phyloP scores from a whole-genome alignment of 1,284 basidiomycete species.

The Naganishia sp. region DNA sequence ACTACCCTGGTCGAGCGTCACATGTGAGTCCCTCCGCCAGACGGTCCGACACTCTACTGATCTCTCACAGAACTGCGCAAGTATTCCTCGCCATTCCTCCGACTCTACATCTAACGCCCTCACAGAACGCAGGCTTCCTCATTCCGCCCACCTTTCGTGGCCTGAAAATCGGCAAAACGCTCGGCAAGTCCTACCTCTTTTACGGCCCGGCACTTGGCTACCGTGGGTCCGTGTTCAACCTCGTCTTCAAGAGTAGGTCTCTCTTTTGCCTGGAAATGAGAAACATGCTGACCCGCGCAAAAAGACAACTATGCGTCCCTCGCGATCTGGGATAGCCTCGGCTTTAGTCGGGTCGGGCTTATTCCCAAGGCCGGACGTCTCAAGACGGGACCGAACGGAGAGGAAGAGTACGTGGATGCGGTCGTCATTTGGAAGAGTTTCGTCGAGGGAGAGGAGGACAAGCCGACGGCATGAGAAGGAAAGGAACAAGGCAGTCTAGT shows the following conservation, averaged over 20 bases:
- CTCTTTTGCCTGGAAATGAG: conserved; percentile 39
- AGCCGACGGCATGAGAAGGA: no score
- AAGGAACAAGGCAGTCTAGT: neutral
- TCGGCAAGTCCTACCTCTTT: conserved; percentile 77
- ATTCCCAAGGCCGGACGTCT: conserved; percentile 84
- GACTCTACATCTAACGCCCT: neutral
- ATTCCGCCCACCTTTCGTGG: conserved; percentile 70
- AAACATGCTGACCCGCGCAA: conserved; percentile 34
- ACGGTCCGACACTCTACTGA: neutral
- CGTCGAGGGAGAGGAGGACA: conserved; percentile 37
- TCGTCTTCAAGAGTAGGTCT: conserved; percentile 83
- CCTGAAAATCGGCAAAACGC: conserved; percentile 67
- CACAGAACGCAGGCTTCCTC: conserved; percentile 71
- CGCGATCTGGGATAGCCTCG: conserved; percentile 81
- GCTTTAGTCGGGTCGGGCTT: conserved; percentile 76
- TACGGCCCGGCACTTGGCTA: conserved; percentile 81
- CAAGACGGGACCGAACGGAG: conserved; percentile 61
- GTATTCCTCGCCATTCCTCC: conserved; percentile 1
- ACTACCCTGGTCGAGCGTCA: conserved; percentile 88
- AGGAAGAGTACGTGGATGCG: conserved; percentile 86
- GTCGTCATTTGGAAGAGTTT: conserved; percentile 83
- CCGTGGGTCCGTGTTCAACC: conserved; percentile 86
- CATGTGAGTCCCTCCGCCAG: conserved; percentile 64
- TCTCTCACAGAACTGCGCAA: conserved; percentile 38
- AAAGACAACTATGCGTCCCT: conserved; percentile 57